Evolutionary conservation across 1,139 yeast genomes (phyloP).

Genomic region (Taphrina flavorubra): DNA sequence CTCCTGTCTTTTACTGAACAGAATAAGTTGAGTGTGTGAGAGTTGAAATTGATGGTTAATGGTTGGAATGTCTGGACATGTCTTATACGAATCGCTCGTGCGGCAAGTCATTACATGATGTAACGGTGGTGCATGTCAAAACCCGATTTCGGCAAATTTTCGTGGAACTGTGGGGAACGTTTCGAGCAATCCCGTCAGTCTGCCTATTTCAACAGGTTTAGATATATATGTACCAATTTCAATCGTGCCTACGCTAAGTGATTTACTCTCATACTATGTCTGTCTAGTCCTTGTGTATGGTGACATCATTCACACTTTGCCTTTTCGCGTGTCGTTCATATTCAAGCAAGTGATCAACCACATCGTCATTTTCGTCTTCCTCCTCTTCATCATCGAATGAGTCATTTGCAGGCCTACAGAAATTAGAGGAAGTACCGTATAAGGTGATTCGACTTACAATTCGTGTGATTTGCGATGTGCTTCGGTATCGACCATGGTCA

Average conservation of each 20-base stretch:
- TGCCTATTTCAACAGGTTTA: too few relatives aligned
- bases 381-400: not conserved
- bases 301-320: not conserved
- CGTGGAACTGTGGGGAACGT: constrained; percentile 18
- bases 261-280: not conserved
- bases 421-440: not conserved
- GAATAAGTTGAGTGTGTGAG: not conserved
- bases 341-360: constrained; percentile 9
- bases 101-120: not conserved
- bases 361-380: constrained; percentile 7
- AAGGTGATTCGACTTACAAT: not conserved
- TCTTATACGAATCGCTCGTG: too few relatives aligned
- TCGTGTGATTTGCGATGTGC: constrained; percentile 9
- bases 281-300: not conserved
- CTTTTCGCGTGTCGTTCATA: constrained; percentile 1
- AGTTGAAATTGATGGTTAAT: not conserved
- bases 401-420: not conserved
- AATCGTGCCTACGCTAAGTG: not conserved
- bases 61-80: too few relatives aligned
- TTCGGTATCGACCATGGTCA: not conserved
- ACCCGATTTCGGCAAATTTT: constrained; percentile 4
- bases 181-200: not conserved
- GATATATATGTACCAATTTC: not conserved
- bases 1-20: not conserved
- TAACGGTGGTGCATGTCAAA: not conserved